Percentiles rank a stretch among this genome's conserved stretches.
phyloP scores from a whole-genome alignment of 2,329 filamentous ascomycete species.

The Arthrobotrys megalospora region DNA sequence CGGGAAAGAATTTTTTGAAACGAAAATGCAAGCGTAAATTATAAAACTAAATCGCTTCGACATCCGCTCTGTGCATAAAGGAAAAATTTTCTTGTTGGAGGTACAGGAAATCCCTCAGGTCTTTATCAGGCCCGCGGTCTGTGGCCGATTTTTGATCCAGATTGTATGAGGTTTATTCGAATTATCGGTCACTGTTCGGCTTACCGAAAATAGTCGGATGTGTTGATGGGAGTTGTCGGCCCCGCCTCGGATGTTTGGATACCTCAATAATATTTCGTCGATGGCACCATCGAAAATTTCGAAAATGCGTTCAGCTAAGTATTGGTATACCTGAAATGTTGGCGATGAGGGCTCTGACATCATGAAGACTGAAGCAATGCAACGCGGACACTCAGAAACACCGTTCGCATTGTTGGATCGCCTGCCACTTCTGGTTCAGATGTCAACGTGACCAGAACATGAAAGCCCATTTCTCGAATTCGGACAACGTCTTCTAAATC shows the following conservation, averaged over 20 bases:
- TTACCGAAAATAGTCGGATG: conserved; percentile 54
- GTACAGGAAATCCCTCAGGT: conserved; percentile 54
- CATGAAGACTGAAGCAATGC: conserved; percentile 14
- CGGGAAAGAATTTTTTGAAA: conserved; percentile 22
- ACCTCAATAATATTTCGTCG: conserved; percentile 9
- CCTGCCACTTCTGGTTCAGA: conserved; percentile 30
- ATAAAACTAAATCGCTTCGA: conserved; percentile 35
- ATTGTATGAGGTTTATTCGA: conserved; percentile 59
- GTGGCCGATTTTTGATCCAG: conserved; percentile 38
- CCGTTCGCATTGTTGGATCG: conserved; percentile 36
- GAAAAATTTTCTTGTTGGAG: conserved; percentile 31
- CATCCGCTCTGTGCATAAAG: conserved; percentile 16
- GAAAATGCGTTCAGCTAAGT: neutral
- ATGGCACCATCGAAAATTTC: conserved; percentile 8
- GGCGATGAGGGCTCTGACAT: conserved; percentile 25
- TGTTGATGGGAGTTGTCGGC: conserved; percentile 38
- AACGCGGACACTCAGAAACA: conserved; percentile 12
- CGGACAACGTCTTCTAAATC: conserved; percentile 36
- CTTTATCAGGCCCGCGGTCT: conserved; percentile 46
- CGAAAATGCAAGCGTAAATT: conserved; percentile 27
- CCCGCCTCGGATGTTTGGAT: conserved; percentile 32
- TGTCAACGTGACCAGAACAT: conserved; percentile 43
- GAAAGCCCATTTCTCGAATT: conserved; percentile 16
- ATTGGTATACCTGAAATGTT: conserved; percentile 10
- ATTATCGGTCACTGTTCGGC: conserved; percentile 58